phyloP scores from a whole-genome alignment of 306 rosid genomes.

The Clitoria ternatea region DNA sequence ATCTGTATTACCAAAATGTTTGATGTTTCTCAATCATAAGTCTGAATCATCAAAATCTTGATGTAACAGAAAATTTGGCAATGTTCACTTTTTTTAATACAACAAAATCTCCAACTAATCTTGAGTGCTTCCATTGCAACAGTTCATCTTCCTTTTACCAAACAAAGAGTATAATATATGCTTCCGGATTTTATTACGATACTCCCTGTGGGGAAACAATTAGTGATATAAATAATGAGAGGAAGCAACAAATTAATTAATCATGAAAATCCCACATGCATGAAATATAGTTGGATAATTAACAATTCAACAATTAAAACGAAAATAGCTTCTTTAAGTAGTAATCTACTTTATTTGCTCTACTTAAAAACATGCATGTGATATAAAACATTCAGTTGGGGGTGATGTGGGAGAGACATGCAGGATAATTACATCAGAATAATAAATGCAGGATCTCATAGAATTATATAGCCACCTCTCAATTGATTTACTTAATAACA shows the following conservation, averaged over 20 bases:
- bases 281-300: conserved; percentile 1
- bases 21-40: conserved; percentile 1
- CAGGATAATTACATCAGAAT: no score
- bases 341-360: neutral
- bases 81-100: neutral
- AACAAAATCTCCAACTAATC: conserved; percentile 30
- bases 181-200: neutral
- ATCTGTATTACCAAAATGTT: neutral
- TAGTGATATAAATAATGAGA: conserved; percentile 9
- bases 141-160: conserved; percentile 54
- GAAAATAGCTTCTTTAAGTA: neutral
- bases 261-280: neutral
- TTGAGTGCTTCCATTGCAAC: conserved; percentile 24
- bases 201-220: conserved; percentile 26
- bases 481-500: no score
- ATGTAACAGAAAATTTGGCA: conserved; percentile 15
- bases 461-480: no score
- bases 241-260: conserved; percentile 20
- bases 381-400: no score
- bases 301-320: neutral
- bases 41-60: neutral
- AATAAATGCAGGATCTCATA: no score
- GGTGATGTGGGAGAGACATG: no score
- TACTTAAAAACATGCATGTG: no score
- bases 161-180: conserved; percentile 23